These are phyloP conservation scores for Ramaria sp. DNA, from an alignment of 768 basidiomycete species.

Conservation along the genomic window DNA sequence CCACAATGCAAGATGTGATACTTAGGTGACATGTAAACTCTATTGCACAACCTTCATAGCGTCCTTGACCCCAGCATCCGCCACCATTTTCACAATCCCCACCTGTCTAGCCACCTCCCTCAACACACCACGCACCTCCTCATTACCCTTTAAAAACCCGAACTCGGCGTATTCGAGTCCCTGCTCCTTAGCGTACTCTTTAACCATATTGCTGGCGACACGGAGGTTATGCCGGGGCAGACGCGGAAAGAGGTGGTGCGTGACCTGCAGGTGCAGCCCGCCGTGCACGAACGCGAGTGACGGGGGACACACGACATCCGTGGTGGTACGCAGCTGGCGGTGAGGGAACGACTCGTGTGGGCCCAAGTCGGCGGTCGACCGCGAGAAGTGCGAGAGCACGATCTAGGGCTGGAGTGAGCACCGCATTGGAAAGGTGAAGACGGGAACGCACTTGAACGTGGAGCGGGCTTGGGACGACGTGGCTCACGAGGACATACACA, in stretches of 20 bases:
- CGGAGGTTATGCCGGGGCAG: conserved; percentile 89
- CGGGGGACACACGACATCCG: conserved; percentile 83
- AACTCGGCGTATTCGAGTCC: conserved; percentile 85
- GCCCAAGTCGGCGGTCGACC: conserved; percentile 87
- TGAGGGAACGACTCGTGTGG: conserved; percentile 86
- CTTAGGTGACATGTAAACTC: background rate
- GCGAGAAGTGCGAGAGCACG: conserved; percentile 94
- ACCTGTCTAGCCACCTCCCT: conserved; percentile 82
- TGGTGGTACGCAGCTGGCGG: conserved; percentile 94
- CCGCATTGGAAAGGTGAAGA: background rate
- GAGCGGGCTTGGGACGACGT: conserved; percentile 78
- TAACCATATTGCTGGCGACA: conserved; percentile 73
- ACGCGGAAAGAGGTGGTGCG: conserved; percentile 94
- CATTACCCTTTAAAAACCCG: conserved; percentile 80
- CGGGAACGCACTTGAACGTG: conserved; percentile 77
- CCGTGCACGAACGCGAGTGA: conserved; percentile 87
- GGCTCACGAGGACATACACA: conserved; percentile 73
- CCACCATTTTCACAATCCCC: conserved; percentile 71
- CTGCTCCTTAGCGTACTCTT: conserved; percentile 78
- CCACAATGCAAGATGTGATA: too few relatives aligned
- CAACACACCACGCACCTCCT: conserved; percentile 73
- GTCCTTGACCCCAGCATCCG: conserved; percentile 59
- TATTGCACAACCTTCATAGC: conserved; percentile 18
- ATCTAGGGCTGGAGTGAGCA: conserved; percentile 38
- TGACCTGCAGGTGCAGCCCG: conserved; percentile 95